Percentiles rank a stretch among this genome's conserved stretches.
These are phyloP conservation scores for Phaeophleospora eucalypticola DNA, from an alignment of 2,329 filamentous ascomycete species.

Conservation along the genomic window DNA sequence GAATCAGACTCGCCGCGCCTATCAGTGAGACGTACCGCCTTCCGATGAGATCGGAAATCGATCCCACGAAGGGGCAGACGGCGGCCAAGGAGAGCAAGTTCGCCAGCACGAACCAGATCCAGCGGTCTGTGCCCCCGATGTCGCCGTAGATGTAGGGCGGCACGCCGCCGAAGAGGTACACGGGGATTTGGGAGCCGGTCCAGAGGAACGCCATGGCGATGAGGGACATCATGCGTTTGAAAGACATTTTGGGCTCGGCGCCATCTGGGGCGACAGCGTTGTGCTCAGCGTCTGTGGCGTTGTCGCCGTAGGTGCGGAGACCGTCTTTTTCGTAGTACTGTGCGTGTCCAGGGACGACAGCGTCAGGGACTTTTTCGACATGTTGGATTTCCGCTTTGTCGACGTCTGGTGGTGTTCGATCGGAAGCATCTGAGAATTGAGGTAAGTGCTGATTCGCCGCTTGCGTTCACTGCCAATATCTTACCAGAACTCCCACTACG, in stretches of 20 bases:
- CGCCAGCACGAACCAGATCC: conserved; percentile 46
- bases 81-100: conserved; percentile 54
- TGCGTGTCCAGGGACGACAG: conserved; percentile 34
- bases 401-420: not conserved
- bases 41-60: conserved; percentile 59
- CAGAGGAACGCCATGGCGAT: conserved; percentile 58
- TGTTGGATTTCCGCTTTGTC: conserved; percentile 20
- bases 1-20: conserved; percentile 50
- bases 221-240: conserved; percentile 51
- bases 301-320: conserved; percentile 45
- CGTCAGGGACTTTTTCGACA: conserved; percentile 37
- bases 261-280: conserved; percentile 43
- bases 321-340: conserved; percentile 48
- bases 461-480: not conserved
- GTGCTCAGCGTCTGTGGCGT: too few relatives aligned
- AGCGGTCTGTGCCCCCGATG: conserved; percentile 19
- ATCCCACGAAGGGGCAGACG: conserved; percentile 61
- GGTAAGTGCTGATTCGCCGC: not conserved
- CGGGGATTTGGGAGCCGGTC: conserved; percentile 58
- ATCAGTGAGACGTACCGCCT: conserved; percentile 57
- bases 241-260: conserved; percentile 41
- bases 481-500: not conserved
- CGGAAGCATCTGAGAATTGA: not conserved
- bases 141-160: conserved; percentile 22
- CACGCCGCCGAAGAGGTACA: conserved; percentile 43